Conservation (phyloP, 441 rosid genomes). For the Syzygium malaccense region DNA sequence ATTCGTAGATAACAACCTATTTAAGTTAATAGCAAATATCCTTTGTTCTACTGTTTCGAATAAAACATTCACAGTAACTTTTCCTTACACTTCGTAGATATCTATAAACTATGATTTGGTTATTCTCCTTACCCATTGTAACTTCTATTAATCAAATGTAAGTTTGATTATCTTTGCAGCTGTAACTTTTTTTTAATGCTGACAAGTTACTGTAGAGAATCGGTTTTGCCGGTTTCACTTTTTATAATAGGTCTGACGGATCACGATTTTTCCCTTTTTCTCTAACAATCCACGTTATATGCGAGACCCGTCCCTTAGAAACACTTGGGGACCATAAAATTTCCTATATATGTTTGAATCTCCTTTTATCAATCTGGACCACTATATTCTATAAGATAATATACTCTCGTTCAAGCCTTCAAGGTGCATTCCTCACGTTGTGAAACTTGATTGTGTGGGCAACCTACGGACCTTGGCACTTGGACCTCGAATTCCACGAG, state of each 20-base stretch:
- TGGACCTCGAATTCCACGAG: neutral
- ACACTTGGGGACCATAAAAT: neutral
- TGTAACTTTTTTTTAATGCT: neutral
- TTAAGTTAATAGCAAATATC: no score
- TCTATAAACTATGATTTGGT: neutral
- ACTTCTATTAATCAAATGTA: neutral
- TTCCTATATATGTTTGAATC: neutral
- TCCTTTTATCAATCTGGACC: neutral
- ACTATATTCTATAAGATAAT: neutral
- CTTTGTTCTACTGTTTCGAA: no score
- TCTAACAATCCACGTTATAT: neutral
- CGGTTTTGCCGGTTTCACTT: neutral
- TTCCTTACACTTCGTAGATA: no score
- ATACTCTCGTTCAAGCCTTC: neutral
- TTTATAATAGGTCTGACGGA: accelerated
- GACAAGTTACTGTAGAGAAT: accelerated
- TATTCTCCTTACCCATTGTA: neutral
- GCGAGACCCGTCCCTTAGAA: neutral
- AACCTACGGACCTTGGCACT: neutral
- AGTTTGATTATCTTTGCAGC: neutral
- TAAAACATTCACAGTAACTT: neutral
- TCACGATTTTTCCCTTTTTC: neutral
- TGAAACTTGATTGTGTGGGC: neutral
- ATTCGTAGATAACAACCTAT: no score
- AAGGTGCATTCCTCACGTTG: accelerated